These are phyloP conservation scores for Cenchrus fungigraminus DNA, from an alignment of 176 grass and related monocot species.

Conservation along the genomic window DNA sequence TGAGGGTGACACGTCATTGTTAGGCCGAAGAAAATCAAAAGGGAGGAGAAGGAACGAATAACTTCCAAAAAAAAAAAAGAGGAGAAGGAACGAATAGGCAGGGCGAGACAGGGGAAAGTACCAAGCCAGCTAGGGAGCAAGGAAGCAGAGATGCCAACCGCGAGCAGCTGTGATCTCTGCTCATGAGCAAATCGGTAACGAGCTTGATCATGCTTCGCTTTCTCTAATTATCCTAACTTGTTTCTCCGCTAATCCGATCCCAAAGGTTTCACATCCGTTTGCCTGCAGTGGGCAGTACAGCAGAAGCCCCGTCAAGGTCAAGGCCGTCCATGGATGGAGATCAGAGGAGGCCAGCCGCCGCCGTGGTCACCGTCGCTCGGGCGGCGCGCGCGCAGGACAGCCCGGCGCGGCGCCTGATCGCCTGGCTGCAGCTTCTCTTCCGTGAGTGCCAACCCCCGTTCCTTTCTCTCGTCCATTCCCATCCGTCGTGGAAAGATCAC, in stretches of 20 bases:
- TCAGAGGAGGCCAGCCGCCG: slow-evolving; percentile 25
- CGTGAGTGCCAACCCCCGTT: slow-evolving; percentile 35
- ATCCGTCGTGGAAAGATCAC: background rate
- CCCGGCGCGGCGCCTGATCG: slow-evolving; percentile 45
- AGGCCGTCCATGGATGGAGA: slow-evolving; percentile 47
- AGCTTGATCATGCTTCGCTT: slow-evolving; percentile 18
- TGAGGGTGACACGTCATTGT: slow-evolving; percentile 54
- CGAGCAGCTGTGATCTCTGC: slow-evolving; percentile 15
- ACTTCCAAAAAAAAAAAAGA: too few species aligned
- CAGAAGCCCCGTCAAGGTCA: slow-evolving; percentile 21
- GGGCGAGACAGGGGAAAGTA: slow-evolving; percentile 33
- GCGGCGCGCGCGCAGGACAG: slow-evolving; percentile 15
- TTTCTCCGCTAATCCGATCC: slow-evolving; percentile 1
- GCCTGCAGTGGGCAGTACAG: background rate
- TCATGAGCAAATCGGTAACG: slow-evolving; percentile 46
- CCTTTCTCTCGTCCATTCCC: background rate
- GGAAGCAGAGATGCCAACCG: slow-evolving; percentile 36
- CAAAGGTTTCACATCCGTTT: slow-evolving; percentile 20
- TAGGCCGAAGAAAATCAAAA: slow-evolving; percentile 12
- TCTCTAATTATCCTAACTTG: background rate
- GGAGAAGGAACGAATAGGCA: slow-evolving; percentile 1
- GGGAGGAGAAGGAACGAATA: background rate
- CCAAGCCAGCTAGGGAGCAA: slow-evolving; percentile 10
- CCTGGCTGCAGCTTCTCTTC: slow-evolving; percentile 50
- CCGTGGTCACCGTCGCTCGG: background rate